These are phyloP conservation scores for Chlorella sp. DNA, from an alignment of 139 green algal species.

Conservation along the genomic window DNA sequence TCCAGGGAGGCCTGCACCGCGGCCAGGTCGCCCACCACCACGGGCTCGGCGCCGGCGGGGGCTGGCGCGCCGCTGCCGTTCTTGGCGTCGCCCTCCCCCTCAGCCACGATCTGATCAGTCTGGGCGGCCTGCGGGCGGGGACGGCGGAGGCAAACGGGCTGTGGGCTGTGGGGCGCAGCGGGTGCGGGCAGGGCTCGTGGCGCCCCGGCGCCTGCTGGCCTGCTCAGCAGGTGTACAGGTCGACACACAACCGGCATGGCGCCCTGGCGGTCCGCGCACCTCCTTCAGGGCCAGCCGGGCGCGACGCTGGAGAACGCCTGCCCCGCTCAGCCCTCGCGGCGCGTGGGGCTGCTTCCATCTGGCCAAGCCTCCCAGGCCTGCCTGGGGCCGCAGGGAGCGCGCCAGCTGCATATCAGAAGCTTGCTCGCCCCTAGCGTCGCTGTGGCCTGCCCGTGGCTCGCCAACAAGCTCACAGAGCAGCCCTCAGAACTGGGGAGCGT, in stretches of 20 bases:
- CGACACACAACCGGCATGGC: neutral
- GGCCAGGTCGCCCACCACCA: slow-evolving; percentile 31
- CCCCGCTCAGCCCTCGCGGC: no score
- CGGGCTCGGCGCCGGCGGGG: slow-evolving; percentile 28
- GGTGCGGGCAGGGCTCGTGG: neutral
- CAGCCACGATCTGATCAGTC: slow-evolving; percentile 50
- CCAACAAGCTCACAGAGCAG: no score
- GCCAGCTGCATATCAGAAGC: no score
- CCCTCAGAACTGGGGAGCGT: no score
- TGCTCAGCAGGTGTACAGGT: neutral
- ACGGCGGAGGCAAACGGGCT: neutral
- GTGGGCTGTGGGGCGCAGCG: neutral
- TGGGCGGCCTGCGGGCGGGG: slow-evolving; percentile 45
- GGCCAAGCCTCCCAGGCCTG: no score
- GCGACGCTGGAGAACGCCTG: neutral
- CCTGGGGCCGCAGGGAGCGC: no score
- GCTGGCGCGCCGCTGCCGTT: slow-evolving; percentile 43
- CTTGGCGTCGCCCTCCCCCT: slow-evolving; percentile 28
- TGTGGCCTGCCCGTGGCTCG: no score
- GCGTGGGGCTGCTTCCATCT: no score
- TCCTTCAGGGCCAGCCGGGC: neutral
- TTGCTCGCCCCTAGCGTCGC: no score
- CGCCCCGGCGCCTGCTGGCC: no score
- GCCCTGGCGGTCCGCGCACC: no score
- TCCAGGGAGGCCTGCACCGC: slow-evolving; percentile 26